phyloP scores from a whole-genome alignment of 345 rosid species.

The Odontarrhena argentea region DNA sequence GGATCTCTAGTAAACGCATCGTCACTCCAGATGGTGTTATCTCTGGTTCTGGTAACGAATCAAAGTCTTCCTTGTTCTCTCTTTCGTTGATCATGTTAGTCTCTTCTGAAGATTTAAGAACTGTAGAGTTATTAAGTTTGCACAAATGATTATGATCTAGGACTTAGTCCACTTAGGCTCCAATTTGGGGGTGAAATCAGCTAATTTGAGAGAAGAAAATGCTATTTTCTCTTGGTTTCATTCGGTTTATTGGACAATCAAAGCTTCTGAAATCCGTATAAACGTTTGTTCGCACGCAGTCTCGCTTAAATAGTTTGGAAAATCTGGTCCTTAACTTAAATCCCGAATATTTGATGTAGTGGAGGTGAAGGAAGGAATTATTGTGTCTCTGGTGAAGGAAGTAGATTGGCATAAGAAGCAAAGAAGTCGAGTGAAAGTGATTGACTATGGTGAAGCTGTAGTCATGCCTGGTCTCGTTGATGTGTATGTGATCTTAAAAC shows the following conservation, averaged over 20 bases:
- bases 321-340: too few relatives aligned
- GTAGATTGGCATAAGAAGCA: slow-evolving; percentile 57
- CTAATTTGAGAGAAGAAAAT: background rate
- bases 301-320: too few relatives aligned
- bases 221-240: background rate
- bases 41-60: slow-evolving; percentile 73
- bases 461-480: slow-evolving; percentile 96
- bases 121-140: too few relatives aligned
- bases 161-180: background rate
- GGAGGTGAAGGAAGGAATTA: slow-evolving; percentile 63
- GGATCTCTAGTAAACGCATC: slow-evolving; percentile 73
- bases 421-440: slow-evolving; percentile 47
- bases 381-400: slow-evolving; percentile 62
- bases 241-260: background rate
- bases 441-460: slow-evolving; percentile 86
- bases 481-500: slow-evolving; percentile 54
- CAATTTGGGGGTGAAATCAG: background rate
- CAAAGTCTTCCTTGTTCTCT: background rate
- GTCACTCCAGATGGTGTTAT: slow-evolving; percentile 70
- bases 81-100: background rate
- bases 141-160: slow-evolving; percentile 5
- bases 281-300: background rate
- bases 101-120: background rate
- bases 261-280: background rate
- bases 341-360: slow-evolving; percentile 43